These are phyloP conservation scores for Cadophora luteo-olivacea DNA, from an alignment of 2,329 filamentous ascomycete species.

Conservation along the genomic window DNA sequence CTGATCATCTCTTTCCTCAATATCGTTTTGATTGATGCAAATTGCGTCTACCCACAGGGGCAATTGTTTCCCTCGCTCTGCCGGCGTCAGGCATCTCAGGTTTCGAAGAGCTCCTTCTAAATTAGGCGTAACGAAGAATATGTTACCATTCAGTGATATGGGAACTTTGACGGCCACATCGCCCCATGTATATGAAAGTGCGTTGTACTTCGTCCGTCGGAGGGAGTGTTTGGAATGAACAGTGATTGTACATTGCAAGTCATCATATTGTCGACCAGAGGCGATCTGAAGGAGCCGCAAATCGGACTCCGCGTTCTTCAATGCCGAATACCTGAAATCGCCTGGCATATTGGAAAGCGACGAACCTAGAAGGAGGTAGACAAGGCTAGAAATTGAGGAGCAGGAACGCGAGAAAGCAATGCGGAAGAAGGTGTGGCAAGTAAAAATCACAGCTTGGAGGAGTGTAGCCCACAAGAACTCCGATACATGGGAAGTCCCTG, in stretches of 20 bases:
- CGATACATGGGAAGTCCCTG: too few species aligned
- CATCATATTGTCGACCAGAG: neutral
- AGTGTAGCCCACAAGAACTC: too few species aligned
- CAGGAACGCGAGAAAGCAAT: neutral
- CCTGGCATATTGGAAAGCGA: neutral
- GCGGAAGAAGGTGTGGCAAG: too few species aligned
- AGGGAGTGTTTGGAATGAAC: constrained; percentile 1
- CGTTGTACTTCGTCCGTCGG: constrained; percentile 1
- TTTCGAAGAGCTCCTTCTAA: neutral
- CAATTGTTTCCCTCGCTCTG: neutral
- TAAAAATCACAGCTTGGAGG: too few species aligned
- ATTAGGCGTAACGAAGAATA: neutral
- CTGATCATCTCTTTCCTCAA: neutral
- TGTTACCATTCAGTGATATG: neutral
- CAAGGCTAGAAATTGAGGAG: neutral
- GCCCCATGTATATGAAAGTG: constrained; percentile 5
- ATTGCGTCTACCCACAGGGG: constrained; percentile 8
- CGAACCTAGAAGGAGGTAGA: neutral
- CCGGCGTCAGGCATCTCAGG: constrained; percentile 4
- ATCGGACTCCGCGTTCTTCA: neutral
- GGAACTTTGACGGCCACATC: neutral
- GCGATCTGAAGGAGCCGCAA: constrained; percentile 6
- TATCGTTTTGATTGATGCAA: constrained; percentile 9
- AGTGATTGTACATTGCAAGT: neutral
- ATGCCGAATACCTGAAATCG: neutral